Base-by-base conservation (phyloP, 2,329 filamentous ascomycete genomes). In the Huntiella bhutanensis region DNA sequence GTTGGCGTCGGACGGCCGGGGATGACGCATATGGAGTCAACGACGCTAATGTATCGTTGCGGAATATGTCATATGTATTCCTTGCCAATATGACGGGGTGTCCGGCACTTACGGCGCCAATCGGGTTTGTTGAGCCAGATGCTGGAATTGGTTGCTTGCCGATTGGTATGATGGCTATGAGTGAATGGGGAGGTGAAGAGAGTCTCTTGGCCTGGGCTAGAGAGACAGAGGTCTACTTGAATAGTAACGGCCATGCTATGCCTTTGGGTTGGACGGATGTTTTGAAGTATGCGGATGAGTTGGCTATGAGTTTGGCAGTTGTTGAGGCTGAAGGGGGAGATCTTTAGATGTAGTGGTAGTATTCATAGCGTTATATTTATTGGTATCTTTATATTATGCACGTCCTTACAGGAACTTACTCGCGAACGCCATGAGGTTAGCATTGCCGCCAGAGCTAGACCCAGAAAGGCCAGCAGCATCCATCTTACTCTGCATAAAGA, bases 21-120 rank as follows among this genome's bases (percentile, higher is more conserved):
- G 77, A 82, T 36, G 64, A 76, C 12, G 64, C 64, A n/a, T 77
- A 86, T 55, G 87, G 87, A 2, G 65, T 84, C 53, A 78, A 70
- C 34, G 80, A 95, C 58, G 78, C 70, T 0, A 85, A 91, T 57
- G 67, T 64, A 51, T 77, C 75, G 12, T 64, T 93, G n/a, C 67
- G 72, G 19, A 82, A 74, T 56, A 93, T 94, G 84, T 75, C 80
- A 59, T 94, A 84, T 61, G 77, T 82, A 12, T 93, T 82, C 72
- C 62, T 93, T 33, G 81, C 86, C 5, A 95, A 95, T 60, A 78
- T 85, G 54, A 75, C 70, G 0, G 87, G 87, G 0, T 77, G 78
- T 42, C 87, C 87, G 1, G 76, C 82, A 1, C 71, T 92, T 10
- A 76, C 68, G 40, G 76, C 75, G 33, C 85, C 87, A 0, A 76